Percentiles rank a stretch among this genome's conserved stretches.
phyloP scores from a whole-genome alignment of 495 filamentous ascomycete genomes.

The Penicillium pulvis region DNA sequence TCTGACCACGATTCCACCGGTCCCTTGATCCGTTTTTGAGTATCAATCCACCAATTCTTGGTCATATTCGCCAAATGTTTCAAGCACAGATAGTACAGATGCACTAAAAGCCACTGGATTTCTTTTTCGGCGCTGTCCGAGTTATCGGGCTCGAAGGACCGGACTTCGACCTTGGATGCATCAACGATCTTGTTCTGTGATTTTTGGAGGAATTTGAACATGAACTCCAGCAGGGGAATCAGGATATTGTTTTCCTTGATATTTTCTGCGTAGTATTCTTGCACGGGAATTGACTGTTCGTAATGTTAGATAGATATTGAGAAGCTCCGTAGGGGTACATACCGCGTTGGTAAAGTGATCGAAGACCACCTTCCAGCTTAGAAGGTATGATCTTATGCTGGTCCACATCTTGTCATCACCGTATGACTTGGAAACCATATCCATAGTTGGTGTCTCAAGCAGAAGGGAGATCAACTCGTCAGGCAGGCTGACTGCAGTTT shows the following conservation, averaged over 20 bases:
- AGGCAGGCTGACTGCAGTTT: conserved; percentile 64
- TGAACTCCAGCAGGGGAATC: conserved; percentile 70
- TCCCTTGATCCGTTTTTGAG: conserved; percentile 71
- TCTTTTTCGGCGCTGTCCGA: conserved; percentile 64
- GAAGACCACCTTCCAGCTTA: conserved; percentile 90
- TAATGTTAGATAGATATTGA: conserved; percentile 19
- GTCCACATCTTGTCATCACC: conserved; percentile 46
- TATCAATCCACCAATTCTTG: conserved; percentile 84
- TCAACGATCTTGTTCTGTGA: conserved; percentile 68
- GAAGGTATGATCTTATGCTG: conserved; percentile 70
- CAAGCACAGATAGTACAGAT: conserved; percentile 82
- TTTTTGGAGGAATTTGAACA: conserved; percentile 79
- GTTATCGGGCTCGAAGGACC: conserved; percentile 62
- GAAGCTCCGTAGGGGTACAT: conserved; percentile 23
- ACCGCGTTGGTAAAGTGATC: conserved; percentile 78
- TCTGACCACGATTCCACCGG: conserved; percentile 80
- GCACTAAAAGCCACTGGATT: conserved; percentile 78
- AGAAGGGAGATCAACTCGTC: conserved; percentile 72
- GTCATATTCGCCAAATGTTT: conserved; percentile 73
- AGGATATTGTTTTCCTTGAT: conserved; percentile 75
- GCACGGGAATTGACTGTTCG: conserved; percentile 70
- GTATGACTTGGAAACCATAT: conserved; percentile 50
- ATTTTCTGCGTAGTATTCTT: conserved; percentile 72
- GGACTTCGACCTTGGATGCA: conserved; percentile 66
- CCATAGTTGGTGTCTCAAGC: conserved; percentile 48